Conservation (phyloP, 352 stramenopile species). For the Phytophthora brassicae region DNA sequence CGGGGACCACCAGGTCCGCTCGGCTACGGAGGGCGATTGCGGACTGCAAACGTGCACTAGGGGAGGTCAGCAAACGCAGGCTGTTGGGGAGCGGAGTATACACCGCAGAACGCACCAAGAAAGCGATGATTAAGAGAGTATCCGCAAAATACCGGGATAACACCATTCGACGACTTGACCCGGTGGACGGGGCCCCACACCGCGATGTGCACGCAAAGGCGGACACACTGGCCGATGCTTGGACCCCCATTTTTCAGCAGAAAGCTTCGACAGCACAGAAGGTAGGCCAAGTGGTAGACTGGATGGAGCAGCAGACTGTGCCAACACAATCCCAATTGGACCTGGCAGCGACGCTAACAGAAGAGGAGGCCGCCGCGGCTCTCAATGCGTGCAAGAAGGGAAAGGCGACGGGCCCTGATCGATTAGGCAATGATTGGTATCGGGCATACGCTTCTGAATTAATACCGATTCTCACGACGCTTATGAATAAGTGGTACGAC, state of each 20-base stretch:
- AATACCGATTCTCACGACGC: neutral
- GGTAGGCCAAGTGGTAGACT: neutral
- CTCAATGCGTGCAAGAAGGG: neutral
- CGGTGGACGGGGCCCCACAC: neutral
- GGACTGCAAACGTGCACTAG: neutral
- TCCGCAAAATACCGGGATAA: neutral
- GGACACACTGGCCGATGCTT: neutral
- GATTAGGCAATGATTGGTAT: slow-evolving; percentile 11
- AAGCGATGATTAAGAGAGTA: neutral
- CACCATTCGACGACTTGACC: neutral
- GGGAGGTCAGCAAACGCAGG: neutral
- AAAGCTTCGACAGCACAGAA: neutral
- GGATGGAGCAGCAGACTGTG: neutral
- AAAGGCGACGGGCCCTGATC: slow-evolving; percentile 8
- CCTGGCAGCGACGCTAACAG: neutral
- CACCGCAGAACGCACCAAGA: neutral
- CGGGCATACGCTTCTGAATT: neutral
- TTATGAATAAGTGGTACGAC: neutral
- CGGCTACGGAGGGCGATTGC: neutral
- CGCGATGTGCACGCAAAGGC: neutral
- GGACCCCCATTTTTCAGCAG: neutral
- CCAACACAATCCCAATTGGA: neutral
- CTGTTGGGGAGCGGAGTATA: neutral
- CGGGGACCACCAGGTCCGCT: neutral
- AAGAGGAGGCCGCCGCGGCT: neutral